Base-by-base conservation (phyloP, 805 yeast genomes). In the Nakazawaea anatomiae region DNA sequence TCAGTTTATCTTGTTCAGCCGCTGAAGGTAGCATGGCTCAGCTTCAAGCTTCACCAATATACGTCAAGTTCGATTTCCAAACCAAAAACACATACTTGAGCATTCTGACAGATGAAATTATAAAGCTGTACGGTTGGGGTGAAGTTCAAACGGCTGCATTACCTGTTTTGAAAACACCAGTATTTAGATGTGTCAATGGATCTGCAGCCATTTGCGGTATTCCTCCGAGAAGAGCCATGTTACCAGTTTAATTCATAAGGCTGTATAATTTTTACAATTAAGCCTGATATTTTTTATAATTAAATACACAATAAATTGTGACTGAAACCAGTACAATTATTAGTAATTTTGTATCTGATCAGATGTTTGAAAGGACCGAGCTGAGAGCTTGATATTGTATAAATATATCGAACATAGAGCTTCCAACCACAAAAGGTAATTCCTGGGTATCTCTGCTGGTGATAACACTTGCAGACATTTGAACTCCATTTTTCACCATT, bases 371-470 rank as follows among this genome's bases (percentile, higher is more conserved):
- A 18, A 49, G 32, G n/a, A 50, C 39, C 1, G 52, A 50, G 10
- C 31, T 40, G 3, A 5, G 12, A 4, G 42, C 12, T 3, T 11
- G 18, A 25, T 32, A 11, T n/a, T 41, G 28, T 7, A 63, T 59
- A 56, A 79, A 77, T 4, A 77, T 66, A 29, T 72, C 68, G 40
- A 82, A 51, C 73, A 81, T 73, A 18, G 74, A 65, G 8, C 65
- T 52, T 1, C 82, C 85, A 31, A 76, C 64, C 3, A 69, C 71
- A 46, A 65, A 67, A 1, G 85, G 82, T 25, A 81, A 56, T 51
- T 78, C 83, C 60, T 81, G 85, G 0, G 85, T 78, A 57, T 82
- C 87, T 56, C 86, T 73, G 18, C 85, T 80, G 55, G 75, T 73
- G 1, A 84, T 76, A 1, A 82, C 80, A 1, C 83, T 77, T 58